Evolutionary conservation across 768 basidiomycete genomes (phyloP), one percentile per base, ranked within the genome.

Genomic region (Xerocomus brunneocitrinus): DNA sequence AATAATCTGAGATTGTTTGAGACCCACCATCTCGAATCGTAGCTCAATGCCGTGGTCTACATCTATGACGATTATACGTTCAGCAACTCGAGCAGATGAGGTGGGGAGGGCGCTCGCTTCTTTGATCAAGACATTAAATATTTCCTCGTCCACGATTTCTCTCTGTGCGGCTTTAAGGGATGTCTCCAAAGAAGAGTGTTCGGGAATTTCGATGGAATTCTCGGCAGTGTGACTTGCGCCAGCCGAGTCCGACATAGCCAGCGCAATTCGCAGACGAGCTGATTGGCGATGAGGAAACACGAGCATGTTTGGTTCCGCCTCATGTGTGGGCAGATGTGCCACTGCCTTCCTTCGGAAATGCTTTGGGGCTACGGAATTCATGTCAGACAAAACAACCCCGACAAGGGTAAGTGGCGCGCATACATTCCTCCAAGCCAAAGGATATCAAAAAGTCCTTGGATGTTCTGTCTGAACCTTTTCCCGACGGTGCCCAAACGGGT

Each of bases 371-470:
- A 42, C 46, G 39, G 54, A n/a, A 57, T 48, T 47, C 28, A 22
- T 22, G 31, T 63, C 41, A 57, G 51, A 28, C 12, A 30, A 24
- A 40, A 9, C 32, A n/a, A 22, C 8, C 34, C n/a, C n/a, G 43
- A 35, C 8, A 24, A 16, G 14, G 13, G 19, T 5, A 40, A 22
- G 35, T 28, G 46, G 34, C n/a, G 24, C 13, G 76, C 87, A 31
- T 52, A 92, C 91, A 87, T 73, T 89, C 85, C 71, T 91, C 89
- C 10, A 93, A 69, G 12, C 89, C 89, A 61, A 84, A 91, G 3
- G 87, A 84, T 51, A 93, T 76, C 43, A 89, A 68, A 61, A 92
- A 90, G 61, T 93, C 91, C 58, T 84, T 90, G 0, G 86, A 81
- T 4, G 89, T 86, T 69, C 81, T 84, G 62, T 91, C 90, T 8